Evolutionary conservation across 352 stramenopile genomes (phyloP).

Genomic region (Pythium volutum): DNA sequence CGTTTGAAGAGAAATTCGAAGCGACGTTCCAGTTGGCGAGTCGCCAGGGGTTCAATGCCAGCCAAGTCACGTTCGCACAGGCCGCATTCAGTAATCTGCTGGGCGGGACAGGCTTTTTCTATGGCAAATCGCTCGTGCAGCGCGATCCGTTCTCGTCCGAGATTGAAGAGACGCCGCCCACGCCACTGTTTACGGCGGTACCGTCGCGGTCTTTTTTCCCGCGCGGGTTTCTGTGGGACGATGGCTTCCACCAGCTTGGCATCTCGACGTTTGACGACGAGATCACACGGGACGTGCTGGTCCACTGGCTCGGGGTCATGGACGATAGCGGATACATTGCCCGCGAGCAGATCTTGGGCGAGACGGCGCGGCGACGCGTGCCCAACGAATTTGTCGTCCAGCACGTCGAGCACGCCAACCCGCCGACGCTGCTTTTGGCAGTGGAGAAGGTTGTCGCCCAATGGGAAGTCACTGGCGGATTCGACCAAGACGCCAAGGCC

Average conservation of each 20-base stretch:
- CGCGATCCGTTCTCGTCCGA: slow-evolving; percentile 38
- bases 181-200: slow-evolving; percentile 83
- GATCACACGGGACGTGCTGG: slow-evolving; percentile 78
- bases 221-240: slow-evolving; percentile 93
- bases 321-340: slow-evolving; percentile 89
- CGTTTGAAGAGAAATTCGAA: slow-evolving; percentile 64
- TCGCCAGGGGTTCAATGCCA: slow-evolving; percentile 36
- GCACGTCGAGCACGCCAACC: slow-evolving; percentile 90
- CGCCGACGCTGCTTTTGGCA: slow-evolving; percentile 84
- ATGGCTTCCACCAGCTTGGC: slow-evolving; percentile 93
- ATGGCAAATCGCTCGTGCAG: slow-evolving; percentile 78
- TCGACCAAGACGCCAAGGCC: neutral
- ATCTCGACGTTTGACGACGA: slow-evolving; percentile 70
- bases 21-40: slow-evolving; percentile 41
- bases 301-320: slow-evolving; percentile 88
- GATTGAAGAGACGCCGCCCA: slow-evolving; percentile 37
- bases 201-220: slow-evolving; percentile 94
- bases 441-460: slow-evolving; percentile 74
- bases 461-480: slow-evolving; percentile 8
- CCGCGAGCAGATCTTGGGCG: slow-evolving; percentile 88
- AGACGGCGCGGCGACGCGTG: slow-evolving; percentile 67
- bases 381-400: slow-evolving; percentile 90
- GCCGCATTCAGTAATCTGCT: slow-evolving; percentile 89
- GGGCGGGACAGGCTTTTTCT: slow-evolving; percentile 89
- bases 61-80: slow-evolving; percentile 68